A percentile compares a stretch with the other conserved stretches of the same genome.
These are phyloP conservation scores for Aleurites moluccanus DNA, from an alignment of 441 rosid species.

Conservation along the genomic window DNA sequence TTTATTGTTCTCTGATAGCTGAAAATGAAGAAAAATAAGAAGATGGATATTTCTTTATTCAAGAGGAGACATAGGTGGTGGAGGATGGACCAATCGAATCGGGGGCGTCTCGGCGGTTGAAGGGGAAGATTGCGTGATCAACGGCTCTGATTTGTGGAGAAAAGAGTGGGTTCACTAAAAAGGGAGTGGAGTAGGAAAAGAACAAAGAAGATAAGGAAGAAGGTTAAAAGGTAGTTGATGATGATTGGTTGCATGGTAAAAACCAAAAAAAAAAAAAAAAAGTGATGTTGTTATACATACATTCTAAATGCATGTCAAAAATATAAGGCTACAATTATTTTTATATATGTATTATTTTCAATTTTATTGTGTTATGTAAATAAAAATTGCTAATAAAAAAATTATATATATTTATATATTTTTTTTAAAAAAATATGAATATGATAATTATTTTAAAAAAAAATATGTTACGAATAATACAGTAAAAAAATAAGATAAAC, in stretches of 20 bases:
- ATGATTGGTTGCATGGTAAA: background rate
- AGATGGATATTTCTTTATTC: background rate
- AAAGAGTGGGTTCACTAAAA: background rate
- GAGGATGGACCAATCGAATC: background rate
- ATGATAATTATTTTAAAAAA: no score
- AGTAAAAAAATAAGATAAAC: no score
- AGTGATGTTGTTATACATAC: background rate
- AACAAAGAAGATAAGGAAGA: background rate
- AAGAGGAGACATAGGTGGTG: background rate
- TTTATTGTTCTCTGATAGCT: constrained; percentile 42
- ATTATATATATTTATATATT: no score
- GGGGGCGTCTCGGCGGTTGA: background rate
- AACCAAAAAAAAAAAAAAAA: background rate
- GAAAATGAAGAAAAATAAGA: background rate
- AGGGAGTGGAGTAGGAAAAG: background rate
- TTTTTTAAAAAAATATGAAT: no score
- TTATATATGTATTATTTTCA: no score
- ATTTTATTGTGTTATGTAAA: no score
- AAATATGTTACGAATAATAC: no score
- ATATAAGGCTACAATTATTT: no score
- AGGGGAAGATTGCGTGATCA: background rate
- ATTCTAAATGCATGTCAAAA: no score
- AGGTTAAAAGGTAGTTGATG: background rate
- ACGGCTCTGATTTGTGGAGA: constrained; percentile 7
- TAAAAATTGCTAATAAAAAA: no score